Evolutionary conservation across 495 filamentous ascomycete species (phyloP).

Genomic region (Rhypophila decipiens): DNA sequence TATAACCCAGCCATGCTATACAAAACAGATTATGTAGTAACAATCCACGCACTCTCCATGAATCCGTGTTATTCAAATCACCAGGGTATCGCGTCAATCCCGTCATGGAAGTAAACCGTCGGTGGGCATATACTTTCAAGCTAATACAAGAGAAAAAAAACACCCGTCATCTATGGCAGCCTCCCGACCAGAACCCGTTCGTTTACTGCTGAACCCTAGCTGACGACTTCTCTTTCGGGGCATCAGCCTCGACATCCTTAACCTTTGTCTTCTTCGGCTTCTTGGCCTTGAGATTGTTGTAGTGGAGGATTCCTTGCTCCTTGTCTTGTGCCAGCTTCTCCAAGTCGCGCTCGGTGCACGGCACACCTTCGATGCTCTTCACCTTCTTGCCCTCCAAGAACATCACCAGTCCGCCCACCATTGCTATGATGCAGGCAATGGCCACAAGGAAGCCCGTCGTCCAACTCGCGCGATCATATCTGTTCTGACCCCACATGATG

Average conservation of each 20-base stretch:
- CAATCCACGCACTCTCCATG: too few relatives aligned
- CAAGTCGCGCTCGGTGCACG: slow-evolving; percentile 36
- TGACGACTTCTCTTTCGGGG: neutral
- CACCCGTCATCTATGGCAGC: too few relatives aligned
- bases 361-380: slow-evolving; percentile 61
- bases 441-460: slow-evolving; percentile 68
- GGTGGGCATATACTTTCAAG: too few relatives aligned
- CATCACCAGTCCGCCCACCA: slow-evolving; percentile 60
- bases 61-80: too few relatives aligned
- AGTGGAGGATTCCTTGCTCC: slow-evolving; percentile 44
- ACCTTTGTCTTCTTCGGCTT: slow-evolving; percentile 35
- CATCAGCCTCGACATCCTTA: neutral
- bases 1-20: too few relatives aligned
- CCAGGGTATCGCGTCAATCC: too few relatives aligned
- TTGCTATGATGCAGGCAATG: slow-evolving; percentile 61
- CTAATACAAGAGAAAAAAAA: too few relatives aligned
- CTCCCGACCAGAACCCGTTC: too few relatives aligned
- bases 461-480: slow-evolving; percentile 66
- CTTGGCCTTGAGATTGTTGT: slow-evolving; percentile 50
- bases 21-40: too few relatives aligned
- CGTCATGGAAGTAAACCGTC: too few relatives aligned
- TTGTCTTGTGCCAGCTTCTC: slow-evolving; percentile 39
- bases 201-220: neutral
- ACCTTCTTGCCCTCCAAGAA: slow-evolving; percentile 59
- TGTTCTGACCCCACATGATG: slow-evolving; percentile 76